Evolutionary conservation across 371 early-diverging fungal species (phyloP), one percentile per base, ranked within the genome.

Genomic region (Mucor plumbeus): DNA sequence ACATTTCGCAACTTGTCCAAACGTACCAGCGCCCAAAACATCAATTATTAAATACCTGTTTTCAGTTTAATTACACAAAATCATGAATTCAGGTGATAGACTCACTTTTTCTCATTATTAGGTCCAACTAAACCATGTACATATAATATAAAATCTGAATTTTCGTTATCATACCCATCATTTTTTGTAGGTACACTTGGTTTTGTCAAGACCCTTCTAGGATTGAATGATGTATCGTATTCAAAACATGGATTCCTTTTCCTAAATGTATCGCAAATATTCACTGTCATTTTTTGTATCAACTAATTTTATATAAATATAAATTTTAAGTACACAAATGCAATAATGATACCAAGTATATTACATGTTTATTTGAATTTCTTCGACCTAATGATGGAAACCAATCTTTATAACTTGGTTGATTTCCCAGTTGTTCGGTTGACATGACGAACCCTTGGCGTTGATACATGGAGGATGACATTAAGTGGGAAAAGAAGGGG

Each of bases 1-100:
- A 69, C 98, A 99, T 76, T 95, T 96, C 10, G 94, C 97, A 0
- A 99, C 99, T 80, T 99, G 98, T 0, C 99, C 99, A 89, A 99
- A 99, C 0, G 99, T 99, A 17, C 99, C 99, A 67, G 91, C 90
- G 3, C 99, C 99, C n/a, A 99, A 82, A 39, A 94, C 85, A 73
- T 97, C 98, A 63, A 93, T 70, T 62, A 98, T 96, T 40, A 90
- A 70, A 74, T 95, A 95, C 72, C 91, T 91, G 44, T 7, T 11
- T 13, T 53, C 53, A 13, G 31, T 31, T 53, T 31, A 53, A 47
- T 47, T 19, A 9, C 9, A 47, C 10, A 4, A 47, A 9, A 19
- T 8, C 47, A 19, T 44, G 17, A 47, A 9, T 47, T 19, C 47
- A 19, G 7, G 10, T 19, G 47, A 47, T 19, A 47, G 19, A 7